Base-by-base conservation (phyloP, 2,329 filamentous ascomycete genomes). In the Xylariaceae sp. region DNA sequence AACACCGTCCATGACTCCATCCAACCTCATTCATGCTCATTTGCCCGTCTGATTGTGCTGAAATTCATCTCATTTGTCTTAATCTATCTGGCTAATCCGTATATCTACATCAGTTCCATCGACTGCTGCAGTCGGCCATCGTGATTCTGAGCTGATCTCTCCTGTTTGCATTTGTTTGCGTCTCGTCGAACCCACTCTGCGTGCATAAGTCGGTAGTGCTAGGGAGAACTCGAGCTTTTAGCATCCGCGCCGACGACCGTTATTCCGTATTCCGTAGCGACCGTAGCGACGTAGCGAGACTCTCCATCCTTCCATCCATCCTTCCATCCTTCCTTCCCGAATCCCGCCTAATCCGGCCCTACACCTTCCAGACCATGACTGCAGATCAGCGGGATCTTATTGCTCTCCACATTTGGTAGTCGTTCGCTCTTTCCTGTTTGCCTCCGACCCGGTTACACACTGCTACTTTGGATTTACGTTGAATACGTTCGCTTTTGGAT, bases 361-460 rank as follows among this genome's bases (percentile, higher is more conserved):
- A 13, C 37, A 13, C 37, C 13, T 42, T 30, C 51, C 65, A 64
- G 62, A 65, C 47, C 60, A 69, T 69, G 68, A 69, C 67, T 68
- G 66, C 68, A 68, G 67, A 63, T 64, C 63, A 58, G 64, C 58
- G 55, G 64, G 58, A 65, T 62, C 61, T 53, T 59, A 53, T 47
- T 56, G 39, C 51, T 57, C 49, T 66, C 61, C 60, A 60, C 60
- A 62, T 62, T 52, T 60, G 63, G 60, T 67, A 65, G 64, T 59
- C 66, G 57, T 49, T 30, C 23, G 23, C 23, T 30, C 23, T 30
- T 30, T 30, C 23, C 23, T 30, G 23, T 30, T 30, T 30, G 23
- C 23, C 23, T 30, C 23, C 23, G 23, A 30, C 23, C 4, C 23
- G 23, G 23, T 30, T 30, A 30, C 23, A 30, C 23, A 30, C 23